These are phyloP conservation scores for Rhodotorula sp. DNA, from an alignment of 1,284 basidiomycete species.

Conservation along the genomic window DNA sequence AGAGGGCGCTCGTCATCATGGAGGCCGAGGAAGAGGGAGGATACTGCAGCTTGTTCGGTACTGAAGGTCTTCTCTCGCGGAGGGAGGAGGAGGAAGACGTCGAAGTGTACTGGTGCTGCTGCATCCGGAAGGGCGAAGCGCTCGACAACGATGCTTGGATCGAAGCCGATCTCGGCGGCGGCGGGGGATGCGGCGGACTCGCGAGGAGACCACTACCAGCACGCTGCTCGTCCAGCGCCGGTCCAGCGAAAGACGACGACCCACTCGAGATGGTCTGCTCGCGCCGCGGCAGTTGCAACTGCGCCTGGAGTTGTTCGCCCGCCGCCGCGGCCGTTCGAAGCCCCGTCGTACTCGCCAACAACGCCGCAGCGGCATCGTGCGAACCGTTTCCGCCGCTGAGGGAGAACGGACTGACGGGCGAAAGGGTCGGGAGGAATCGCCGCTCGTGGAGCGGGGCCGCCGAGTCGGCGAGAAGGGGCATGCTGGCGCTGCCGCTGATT, in stretches of 20 bases:
- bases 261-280: slow-evolving; percentile 13
- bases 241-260: neutral
- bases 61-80: neutral
- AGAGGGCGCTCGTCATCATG: neutral
- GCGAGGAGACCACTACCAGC: neutral
- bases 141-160: neutral
- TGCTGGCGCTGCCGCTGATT: slow-evolving; percentile 6
- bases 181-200: neutral
- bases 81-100: neutral
- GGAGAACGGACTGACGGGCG: slow-evolving; percentile 14
- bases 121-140: neutral
- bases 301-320: slow-evolving; percentile 14
- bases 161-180: neutral
- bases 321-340: neutral
- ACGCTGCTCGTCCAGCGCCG: neutral
- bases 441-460: neutral
- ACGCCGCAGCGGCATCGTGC: neutral
- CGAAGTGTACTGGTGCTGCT: neutral
- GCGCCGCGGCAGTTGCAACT: slow-evolving; percentile 15
- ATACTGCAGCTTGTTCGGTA: neutral
- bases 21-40: neutral
- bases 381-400: neutral
- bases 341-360: neutral
- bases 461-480: slow-evolving; percentile 3
- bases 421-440: slow-evolving; percentile 6